These are phyloP conservation scores for Alternaria hordeiaustralica DNA, from an alignment of 2,329 filamentous ascomycete genomes.

Conservation along the genomic window DNA sequence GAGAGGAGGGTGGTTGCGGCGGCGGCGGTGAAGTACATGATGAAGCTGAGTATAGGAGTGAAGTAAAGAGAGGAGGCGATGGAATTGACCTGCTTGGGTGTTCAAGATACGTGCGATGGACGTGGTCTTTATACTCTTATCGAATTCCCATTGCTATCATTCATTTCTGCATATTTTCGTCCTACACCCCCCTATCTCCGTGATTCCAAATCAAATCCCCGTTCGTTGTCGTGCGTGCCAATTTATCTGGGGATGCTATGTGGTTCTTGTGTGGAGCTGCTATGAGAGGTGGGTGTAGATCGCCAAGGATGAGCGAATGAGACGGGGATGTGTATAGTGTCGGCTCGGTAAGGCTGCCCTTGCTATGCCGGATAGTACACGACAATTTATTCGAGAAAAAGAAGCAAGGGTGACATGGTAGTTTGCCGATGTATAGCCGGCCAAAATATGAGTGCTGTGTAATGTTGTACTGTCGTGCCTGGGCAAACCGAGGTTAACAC, in stretches of 20 bases:
- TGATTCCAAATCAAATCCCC: not conserved
- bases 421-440: not conserved
- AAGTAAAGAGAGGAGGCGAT: not conserved
- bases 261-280: not conserved
- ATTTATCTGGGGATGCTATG: not conserved
- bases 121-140: not conserved
- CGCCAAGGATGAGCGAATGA: constrained; percentile 1
- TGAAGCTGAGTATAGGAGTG: not conserved
- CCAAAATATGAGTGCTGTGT: not conserved
- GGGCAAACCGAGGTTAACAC: not conserved
- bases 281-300: not conserved
- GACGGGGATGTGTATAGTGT: constrained; percentile 1
- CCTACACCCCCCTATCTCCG: not conserved
- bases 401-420: not conserved
- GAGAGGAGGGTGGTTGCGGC: constrained; percentile 15
- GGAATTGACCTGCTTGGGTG: not conserved
- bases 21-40: constrained; percentile 24
- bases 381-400: not conserved
- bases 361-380: not conserved
- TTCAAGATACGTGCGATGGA: not conserved
- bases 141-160: not conserved
- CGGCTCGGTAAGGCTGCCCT: not conserved
- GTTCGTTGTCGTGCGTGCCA: not conserved
- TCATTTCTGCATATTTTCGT: not conserved
- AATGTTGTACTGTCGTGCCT: not conserved